A percentile compares a stretch with the other conserved stretches of the same genome.
Conservation (phyloP, 768 basidiomycete genomes). For the Cyclocybe aegerita region DNA sequence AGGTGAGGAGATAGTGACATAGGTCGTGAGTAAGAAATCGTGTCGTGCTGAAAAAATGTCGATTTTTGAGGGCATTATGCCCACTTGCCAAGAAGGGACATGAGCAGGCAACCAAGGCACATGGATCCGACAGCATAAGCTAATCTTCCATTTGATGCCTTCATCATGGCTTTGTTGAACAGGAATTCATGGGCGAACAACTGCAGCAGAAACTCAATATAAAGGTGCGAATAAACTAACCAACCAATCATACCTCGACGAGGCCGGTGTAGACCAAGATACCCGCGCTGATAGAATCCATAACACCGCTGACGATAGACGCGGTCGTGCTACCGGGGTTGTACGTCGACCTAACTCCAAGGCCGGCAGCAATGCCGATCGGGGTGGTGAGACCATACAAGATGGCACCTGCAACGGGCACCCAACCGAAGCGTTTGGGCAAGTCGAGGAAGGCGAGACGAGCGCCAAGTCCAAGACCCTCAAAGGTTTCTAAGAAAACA, state of each 20-base stretch:
- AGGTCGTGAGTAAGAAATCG: too few relatives aligned
- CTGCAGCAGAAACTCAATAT: slow-evolving; percentile 30
- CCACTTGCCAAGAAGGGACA: slow-evolving; percentile 91
- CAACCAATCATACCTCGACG: slow-evolving; percentile 59
- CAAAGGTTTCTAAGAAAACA: slow-evolving; percentile 72
- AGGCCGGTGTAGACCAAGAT: slow-evolving; percentile 87
- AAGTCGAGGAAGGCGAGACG: slow-evolving; percentile 79
- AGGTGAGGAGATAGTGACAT: not conserved
- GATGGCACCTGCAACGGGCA: slow-evolving; percentile 60
- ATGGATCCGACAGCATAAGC: slow-evolving; percentile 75
- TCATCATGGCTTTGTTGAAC: slow-evolving; percentile 84
- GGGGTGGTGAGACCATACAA: slow-evolving; percentile 82
- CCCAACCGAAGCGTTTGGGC: slow-evolving; percentile 48
- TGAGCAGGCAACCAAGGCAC: slow-evolving; percentile 81
- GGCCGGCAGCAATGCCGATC: slow-evolving; percentile 82
- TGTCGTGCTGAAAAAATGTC: too few relatives aligned
- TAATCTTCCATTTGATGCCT: slow-evolving; percentile 63
- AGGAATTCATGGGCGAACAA: slow-evolving; percentile 94
- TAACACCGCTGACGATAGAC: slow-evolving; percentile 77
- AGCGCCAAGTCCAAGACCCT: slow-evolving; percentile 91
- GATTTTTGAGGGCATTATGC: slow-evolving; percentile 43
- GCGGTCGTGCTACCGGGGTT: slow-evolving; percentile 78
- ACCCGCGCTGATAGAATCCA: slow-evolving; percentile 85
- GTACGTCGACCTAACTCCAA: slow-evolving; percentile 75
- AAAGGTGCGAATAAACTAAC: not conserved